These are phyloP conservation scores for Leccinum obscurum DNA, from an alignment of 768 basidiomycete genomes.

Conservation along the genomic window DNA sequence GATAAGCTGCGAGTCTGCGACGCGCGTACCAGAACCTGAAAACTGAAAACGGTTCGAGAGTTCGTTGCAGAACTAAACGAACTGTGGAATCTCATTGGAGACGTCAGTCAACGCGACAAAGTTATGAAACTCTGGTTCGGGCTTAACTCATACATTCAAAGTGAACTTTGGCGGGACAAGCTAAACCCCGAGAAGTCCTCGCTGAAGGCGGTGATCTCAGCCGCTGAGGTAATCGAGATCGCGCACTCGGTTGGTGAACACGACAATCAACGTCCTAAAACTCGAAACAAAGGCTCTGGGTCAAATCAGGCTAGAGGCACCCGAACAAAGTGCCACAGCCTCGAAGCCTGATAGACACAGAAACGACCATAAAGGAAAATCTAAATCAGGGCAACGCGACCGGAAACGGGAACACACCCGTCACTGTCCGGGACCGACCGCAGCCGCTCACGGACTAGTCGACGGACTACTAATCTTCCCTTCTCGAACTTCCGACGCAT, in stretches of 20 bases:
- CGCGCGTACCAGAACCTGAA: background rate
- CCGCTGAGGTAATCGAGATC: background rate
- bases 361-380: too few relatives aligned
- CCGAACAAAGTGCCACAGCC: too few relatives aligned
- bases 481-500: too few relatives aligned
- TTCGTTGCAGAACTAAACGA: background rate
- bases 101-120: background rate
- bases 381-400: too few relatives aligned
- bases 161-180: background rate
- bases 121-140: background rate
- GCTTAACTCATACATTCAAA: background rate
- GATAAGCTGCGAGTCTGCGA: background rate
- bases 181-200: background rate
- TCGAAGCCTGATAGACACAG: too few relatives aligned
- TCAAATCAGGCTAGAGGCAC: background rate
- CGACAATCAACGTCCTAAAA: background rate
- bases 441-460: too few relatives aligned
- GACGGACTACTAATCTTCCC: too few relatives aligned
- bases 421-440: background rate
- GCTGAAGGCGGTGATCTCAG: background rate
- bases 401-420: background rate
- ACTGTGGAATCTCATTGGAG: background rate
- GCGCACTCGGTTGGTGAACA: background rate
- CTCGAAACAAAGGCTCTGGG: background rate
- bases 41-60: background rate